Evolutionary conservation across 148 eudicot genomes (phyloP), one percentile per base, ranked within the genome.

Genomic region (Chenopodium berlandieri): DNA sequence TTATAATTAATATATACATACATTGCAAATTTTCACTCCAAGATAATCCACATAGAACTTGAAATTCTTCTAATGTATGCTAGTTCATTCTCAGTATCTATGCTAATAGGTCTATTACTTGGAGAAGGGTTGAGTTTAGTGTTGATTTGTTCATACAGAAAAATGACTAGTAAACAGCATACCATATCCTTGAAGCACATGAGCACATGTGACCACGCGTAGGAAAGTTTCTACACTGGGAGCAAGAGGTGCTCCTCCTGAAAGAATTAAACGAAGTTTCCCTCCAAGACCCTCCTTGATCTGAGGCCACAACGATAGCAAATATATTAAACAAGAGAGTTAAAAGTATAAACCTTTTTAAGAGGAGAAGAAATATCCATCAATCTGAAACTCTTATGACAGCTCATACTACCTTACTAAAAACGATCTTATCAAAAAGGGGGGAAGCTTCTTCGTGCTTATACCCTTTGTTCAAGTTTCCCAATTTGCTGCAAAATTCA

Each of bases 131-230:
- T 20, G 66, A 62, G 66, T 0, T 5, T 20, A 62, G 25, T 62
- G 8, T 62, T 62, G 66, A 20, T 62, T 62, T 40, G 1, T 48
- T 50, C 37, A 74, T 14, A 23, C 9, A 74, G 34, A 32, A 2
- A 1, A 79, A 13, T 62, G 60, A 47, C 62, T 23, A 32, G 12
- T 8, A 62, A 16, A 58, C 20, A 25, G 58, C 46, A 34, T 89
- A 97, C 99, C 99, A 72, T 97, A 94, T 89, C 99, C 99, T 87
- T 97, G 99, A 75, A 92, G 87, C 75, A 97, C 98, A 86, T 97
- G 90, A 87, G 94, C 90, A 85, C 99, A 94, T 31, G 98, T 84
- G 47, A 90, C 98, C 14, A 97, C 97, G 9, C 94, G 89, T 14
- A 92, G 83, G 77, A 82, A 94, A 9, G 95, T 91, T 84, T 97